These are phyloP conservation scores for Cyathus striatus DNA, from an alignment of 768 basidiomycete species.

Conservation along the genomic window DNA sequence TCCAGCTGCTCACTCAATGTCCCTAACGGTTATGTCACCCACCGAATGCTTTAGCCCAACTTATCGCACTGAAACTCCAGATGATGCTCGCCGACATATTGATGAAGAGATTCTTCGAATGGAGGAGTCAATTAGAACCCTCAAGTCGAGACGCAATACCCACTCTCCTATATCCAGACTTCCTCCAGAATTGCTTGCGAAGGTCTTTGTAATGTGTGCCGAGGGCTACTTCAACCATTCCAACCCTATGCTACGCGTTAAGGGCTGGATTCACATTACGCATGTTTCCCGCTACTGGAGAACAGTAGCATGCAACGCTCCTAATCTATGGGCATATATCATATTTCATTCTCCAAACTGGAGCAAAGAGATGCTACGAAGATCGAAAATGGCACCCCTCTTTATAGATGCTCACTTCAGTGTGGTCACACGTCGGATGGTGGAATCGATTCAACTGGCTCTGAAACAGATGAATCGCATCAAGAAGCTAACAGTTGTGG, in stretches of 20 bases:
- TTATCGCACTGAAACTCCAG: constrained; percentile 8
- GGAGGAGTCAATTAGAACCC: constrained; percentile 23
- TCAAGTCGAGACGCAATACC: constrained; percentile 30
- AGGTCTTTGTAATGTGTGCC: constrained; percentile 27
- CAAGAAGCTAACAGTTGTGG: background rate
- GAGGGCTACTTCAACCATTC: constrained; percentile 5
- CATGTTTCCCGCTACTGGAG: constrained; percentile 41
- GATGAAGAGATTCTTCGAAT: constrained; percentile 30
- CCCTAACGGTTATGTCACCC: too few relatives aligned
- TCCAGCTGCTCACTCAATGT: too few relatives aligned
- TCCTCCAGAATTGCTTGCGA: constrained; percentile 37
- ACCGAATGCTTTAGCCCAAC: too few relatives aligned
- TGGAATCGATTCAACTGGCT: constrained; percentile 23
- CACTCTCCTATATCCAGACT: constrained; percentile 30
- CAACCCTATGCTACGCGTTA: constrained; percentile 4
- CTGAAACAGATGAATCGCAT: background rate
- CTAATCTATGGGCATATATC: constrained; percentile 34
- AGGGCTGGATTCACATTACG: constrained; percentile 31
- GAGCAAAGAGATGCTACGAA: constrained; percentile 36
- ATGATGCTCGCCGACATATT: constrained; percentile 22
- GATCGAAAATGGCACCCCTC: constrained; percentile 37
- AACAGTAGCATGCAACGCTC: constrained; percentile 31
- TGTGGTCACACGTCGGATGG: constrained; percentile 19
- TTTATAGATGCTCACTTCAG: constrained; percentile 18
- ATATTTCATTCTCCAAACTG: constrained; percentile 25